Evolutionary conservation across 495 filamentous ascomycete species (phyloP).

Genomic region (Lichina pygmaea): DNA sequence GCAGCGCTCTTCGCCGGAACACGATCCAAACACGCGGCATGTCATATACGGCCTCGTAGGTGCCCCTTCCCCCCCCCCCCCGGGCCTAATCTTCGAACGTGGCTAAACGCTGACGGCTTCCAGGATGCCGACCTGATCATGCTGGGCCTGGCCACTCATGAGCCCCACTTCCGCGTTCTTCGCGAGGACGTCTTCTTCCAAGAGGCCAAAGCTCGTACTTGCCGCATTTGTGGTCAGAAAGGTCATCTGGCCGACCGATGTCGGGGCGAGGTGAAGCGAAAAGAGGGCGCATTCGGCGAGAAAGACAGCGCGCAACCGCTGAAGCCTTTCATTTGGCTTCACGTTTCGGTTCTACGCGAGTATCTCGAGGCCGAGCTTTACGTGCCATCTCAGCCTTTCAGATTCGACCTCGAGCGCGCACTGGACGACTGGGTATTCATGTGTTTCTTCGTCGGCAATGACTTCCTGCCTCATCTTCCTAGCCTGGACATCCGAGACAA

Average conservation of each 20-base stretch:
- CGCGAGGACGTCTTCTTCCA: slow-evolving; percentile 94
- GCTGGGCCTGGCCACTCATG: slow-evolving; percentile 89
- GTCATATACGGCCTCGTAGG: slow-evolving; percentile 66
- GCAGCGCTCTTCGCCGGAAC: slow-evolving; percentile 65
- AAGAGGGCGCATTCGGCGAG: slow-evolving; percentile 62
- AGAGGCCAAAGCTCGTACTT: slow-evolving; percentile 52
- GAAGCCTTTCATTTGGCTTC: slow-evolving; percentile 97
- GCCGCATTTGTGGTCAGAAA: slow-evolving; percentile 67
- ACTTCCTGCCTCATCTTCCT: slow-evolving; percentile 91
- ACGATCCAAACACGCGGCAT: slow-evolving; percentile 90
- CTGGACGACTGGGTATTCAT: slow-evolving; percentile 99
- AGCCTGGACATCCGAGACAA: slow-evolving; percentile 92
- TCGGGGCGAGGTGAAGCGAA: slow-evolving; percentile 56
- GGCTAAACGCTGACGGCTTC: slow-evolving; percentile 6
- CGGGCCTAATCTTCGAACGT: not conserved
- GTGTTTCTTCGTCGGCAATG: slow-evolving; percentile 99
- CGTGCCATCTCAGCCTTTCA: slow-evolving; percentile 51
- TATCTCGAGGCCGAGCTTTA: slow-evolving; percentile 78
- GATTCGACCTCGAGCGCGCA: slow-evolving; percentile 79
- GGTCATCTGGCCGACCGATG: slow-evolving; percentile 73
- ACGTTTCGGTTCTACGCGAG: slow-evolving; percentile 74
- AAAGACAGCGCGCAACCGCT: slow-evolving; percentile 38
- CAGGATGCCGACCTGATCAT: slow-evolving; percentile 94
- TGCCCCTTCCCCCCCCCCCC: too few relatives aligned
- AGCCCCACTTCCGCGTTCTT: slow-evolving; percentile 89